These are phyloP conservation scores for Choanephora cucurbitarum DNA, from an alignment of 371 early-diverging fungal genomes.

Conservation along the genomic window DNA sequence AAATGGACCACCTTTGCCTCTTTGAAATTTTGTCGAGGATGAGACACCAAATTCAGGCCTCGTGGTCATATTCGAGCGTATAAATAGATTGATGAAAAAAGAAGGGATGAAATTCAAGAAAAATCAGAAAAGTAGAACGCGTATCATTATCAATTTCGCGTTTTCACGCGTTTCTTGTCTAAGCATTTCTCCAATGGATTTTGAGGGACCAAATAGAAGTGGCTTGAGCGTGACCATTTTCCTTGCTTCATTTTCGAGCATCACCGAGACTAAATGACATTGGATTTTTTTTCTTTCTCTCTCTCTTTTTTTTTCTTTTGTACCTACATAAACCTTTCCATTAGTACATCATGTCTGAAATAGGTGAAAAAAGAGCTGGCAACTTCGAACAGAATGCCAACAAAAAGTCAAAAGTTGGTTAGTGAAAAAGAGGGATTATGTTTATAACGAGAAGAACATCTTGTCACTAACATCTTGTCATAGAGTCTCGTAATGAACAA, in stretches of 20 bases:
- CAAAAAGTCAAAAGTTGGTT: slow-evolving; percentile 34
- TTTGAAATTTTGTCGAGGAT: slow-evolving; percentile 15
- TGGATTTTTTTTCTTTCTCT: not conserved
- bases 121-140: not conserved
- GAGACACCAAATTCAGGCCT: slow-evolving; percentile 36
- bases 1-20: slow-evolving; percentile 4
- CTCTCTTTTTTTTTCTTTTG: slow-evolving; percentile 6
- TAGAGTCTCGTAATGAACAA: slow-evolving; percentile 44
- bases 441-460: no score
- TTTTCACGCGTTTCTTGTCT: not conserved
- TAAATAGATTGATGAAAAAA: slow-evolving; percentile 3
- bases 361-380: slow-evolving; percentile 27
- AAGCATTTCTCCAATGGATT: no score
- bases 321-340: slow-evolving; percentile 4
- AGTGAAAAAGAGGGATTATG: not conserved
- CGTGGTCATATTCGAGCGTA: slow-evolving; percentile 17
- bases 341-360: slow-evolving; percentile 22
- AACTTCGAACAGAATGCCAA: slow-evolving; percentile 16
- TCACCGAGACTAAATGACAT: not conserved
- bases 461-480: not conserved
- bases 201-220: not conserved
- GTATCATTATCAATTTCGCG: not conserved
- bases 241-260: slow-evolving; percentile 1
- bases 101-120: not conserved
- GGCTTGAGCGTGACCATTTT: slow-evolving; percentile 21